A percentile compares a stretch with the other conserved stretches of the same genome.
Evolutionary conservation across 164 flowering plant genomes (phyloP).

Genomic region (Protea cynaroides): DNA sequence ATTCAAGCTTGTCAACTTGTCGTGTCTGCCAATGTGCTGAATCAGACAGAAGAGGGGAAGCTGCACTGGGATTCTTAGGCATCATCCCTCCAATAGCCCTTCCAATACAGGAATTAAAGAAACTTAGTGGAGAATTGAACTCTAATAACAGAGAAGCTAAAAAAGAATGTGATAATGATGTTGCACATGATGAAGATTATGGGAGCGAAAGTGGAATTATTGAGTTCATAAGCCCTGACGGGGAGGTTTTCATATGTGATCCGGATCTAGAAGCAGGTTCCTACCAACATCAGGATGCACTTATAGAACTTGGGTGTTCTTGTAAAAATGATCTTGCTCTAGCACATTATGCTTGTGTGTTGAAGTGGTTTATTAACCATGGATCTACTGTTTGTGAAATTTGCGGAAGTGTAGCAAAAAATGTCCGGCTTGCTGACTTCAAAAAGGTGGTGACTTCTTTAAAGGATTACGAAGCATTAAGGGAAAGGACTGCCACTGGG

Average conservation of each 20-base stretch:
- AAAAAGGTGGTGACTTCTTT: conserved; percentile 63
- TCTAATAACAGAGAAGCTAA: conserved; percentile 18
- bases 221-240: conserved; percentile 73
- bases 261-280: conserved; percentile 69
- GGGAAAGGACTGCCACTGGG: conserved; percentile 73
- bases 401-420: conserved; percentile 66
- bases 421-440: conserved; percentile 55
- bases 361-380: conserved; percentile 91
- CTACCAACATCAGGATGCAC: conserved; percentile 36
- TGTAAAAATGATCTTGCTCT: conserved; percentile 87
- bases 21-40: conserved; percentile 92
- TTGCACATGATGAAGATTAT: conserved; percentile 11
- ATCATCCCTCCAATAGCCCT: conserved; percentile 59
- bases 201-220: conserved; percentile 33
- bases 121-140: conserved; percentile 21
- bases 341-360: conserved; percentile 91
- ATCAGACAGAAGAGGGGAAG: conserved; percentile 83
- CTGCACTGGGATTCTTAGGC: conserved; percentile 65
- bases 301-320: conserved; percentile 82
- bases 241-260: conserved; percentile 76
- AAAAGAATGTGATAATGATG: conserved; percentile 19
- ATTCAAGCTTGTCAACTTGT: conserved; percentile 46
- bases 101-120: conserved; percentile 27
- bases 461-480: conserved; percentile 73
- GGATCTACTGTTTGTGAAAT: conserved; percentile 95